phyloP scores from a whole-genome alignment of 805 yeast species.

The Hanseniaspora pseudoguilliermondii region DNA sequence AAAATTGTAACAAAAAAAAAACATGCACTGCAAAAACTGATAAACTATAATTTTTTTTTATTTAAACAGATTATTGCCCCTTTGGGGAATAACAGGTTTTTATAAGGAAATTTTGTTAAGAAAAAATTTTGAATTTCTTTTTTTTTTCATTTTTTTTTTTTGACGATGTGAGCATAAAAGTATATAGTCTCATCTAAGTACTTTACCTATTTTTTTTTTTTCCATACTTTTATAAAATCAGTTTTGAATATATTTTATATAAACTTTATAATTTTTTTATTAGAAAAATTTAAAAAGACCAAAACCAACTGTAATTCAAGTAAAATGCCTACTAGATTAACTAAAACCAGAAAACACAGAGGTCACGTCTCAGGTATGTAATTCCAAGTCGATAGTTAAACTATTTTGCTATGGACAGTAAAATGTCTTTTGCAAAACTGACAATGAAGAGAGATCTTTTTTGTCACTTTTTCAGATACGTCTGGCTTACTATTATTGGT shows the following conservation, averaged over 20 bases:
- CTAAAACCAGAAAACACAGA: slow-evolving; percentile 99
- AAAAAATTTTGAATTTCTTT: background rate
- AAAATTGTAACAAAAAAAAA: background rate
- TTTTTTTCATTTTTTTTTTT: background rate
- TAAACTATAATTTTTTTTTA: no score
- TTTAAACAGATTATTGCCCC: no score
- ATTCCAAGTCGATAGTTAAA: slow-evolving; percentile 20
- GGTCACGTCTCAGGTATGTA: slow-evolving; percentile 98
- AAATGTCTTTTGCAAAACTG: no score
- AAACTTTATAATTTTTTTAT: background rate
- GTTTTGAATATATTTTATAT: no score
- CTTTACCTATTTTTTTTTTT: no score
- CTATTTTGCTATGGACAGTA: background rate
- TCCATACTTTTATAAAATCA: background rate
- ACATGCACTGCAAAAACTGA: no score
- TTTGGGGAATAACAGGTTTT: no score
- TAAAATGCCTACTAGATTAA: slow-evolving; percentile 96
- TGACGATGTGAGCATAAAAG: background rate
- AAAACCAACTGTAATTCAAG: slow-evolving; percentile 11
- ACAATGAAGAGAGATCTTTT: background rate
- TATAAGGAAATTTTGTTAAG: no score
- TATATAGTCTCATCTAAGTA: no score
- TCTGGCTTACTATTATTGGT: background rate
- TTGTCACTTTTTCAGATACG: background rate
- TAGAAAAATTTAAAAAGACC: background rate